phyloP scores from a whole-genome alignment of 192 early-diverging fungal species.

The Geranomyces michiganensis region DNA sequence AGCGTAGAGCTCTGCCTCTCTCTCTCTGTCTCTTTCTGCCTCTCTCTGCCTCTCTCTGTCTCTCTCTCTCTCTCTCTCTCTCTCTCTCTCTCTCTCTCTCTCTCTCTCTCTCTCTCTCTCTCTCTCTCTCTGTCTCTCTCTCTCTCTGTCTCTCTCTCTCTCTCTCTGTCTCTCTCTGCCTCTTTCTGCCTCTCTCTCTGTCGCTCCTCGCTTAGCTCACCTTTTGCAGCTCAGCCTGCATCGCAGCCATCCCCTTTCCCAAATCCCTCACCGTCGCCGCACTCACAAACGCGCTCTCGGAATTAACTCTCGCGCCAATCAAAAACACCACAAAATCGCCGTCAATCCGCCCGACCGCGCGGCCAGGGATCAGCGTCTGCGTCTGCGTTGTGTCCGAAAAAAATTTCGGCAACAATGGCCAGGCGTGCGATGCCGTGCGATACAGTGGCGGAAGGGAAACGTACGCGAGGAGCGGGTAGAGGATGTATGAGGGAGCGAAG shows the following conservation, averaged over 20 bases:
- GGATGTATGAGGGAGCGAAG: background rate
- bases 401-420: background rate
- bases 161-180: too few relatives aligned
- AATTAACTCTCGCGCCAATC: conserved; percentile 30
- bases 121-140: too few relatives aligned
- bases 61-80: too few relatives aligned
- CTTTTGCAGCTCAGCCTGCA: background rate
- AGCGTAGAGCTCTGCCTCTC: too few relatives aligned
- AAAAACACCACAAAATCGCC: conserved; percentile 43
- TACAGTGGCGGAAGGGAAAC: background rate
- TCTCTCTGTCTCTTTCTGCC: too few relatives aligned
- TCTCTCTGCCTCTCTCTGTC: too few relatives aligned
- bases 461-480: background rate
- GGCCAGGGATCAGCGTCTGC: background rate
- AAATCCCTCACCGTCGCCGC: background rate
- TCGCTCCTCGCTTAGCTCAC: too few relatives aligned
- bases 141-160: too few relatives aligned
- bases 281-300: background rate
- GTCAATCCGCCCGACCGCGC: conserved; percentile 19
- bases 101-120: too few relatives aligned
- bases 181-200: too few relatives aligned
- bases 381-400: background rate
- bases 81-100: too few relatives aligned
- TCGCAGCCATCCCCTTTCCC: background rate
- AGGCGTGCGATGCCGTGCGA: background rate